These are phyloP conservation scores for Rhizopus sp. DNA, from an alignment of 371 early-diverging fungal species.

Conservation along the genomic window DNA sequence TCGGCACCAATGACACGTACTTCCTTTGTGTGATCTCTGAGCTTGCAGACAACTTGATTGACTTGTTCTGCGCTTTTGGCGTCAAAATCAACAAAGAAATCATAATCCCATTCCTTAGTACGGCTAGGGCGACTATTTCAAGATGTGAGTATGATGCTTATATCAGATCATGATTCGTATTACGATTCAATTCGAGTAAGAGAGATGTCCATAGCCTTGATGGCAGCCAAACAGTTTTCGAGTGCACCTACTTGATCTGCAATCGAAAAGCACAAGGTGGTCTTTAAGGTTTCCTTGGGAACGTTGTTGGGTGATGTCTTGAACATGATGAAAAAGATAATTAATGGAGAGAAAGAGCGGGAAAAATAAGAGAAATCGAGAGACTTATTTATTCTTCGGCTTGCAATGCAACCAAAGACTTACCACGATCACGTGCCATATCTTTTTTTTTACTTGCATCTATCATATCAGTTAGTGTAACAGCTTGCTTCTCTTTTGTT, in stretches of 20 bases:
- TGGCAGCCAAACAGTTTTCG: slow-evolving; percentile 77
- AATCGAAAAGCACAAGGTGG: slow-evolving; percentile 82
- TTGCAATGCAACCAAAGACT: too few species aligned
- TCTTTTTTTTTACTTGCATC: too few species aligned
- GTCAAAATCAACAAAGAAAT: slow-evolving; percentile 91
- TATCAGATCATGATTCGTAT: slow-evolving; percentile 10
- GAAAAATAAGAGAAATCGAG: not conserved
- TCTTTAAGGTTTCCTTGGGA: slow-evolving; percentile 26
- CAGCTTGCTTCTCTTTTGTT: too few species aligned
- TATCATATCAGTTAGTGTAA: too few species aligned
- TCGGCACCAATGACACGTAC: slow-evolving; percentile 60
- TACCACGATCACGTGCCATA: too few species aligned
- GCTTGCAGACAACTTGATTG: slow-evolving; percentile 55
- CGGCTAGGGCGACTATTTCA: slow-evolving; percentile 73
- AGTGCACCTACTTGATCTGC: slow-evolving; percentile 85
- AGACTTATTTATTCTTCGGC: too few species aligned
- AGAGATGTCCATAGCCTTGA: slow-evolving; percentile 77
- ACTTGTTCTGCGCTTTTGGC: slow-evolving; percentile 61
- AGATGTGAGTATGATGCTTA: not conserved
- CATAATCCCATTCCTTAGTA: slow-evolving; percentile 81
- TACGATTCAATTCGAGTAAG: slow-evolving; percentile 93
- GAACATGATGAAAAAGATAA: not conserved
- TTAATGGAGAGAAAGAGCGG: not conserved
- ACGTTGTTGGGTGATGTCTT: slow-evolving; percentile 19
- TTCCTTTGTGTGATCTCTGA: slow-evolving; percentile 64